Percentiles rank a stretch among this genome's conserved stretches.
phyloP scores from a whole-genome alignment of 2,329 filamentous ascomycete genomes.

The Aspergillus unguis region DNA sequence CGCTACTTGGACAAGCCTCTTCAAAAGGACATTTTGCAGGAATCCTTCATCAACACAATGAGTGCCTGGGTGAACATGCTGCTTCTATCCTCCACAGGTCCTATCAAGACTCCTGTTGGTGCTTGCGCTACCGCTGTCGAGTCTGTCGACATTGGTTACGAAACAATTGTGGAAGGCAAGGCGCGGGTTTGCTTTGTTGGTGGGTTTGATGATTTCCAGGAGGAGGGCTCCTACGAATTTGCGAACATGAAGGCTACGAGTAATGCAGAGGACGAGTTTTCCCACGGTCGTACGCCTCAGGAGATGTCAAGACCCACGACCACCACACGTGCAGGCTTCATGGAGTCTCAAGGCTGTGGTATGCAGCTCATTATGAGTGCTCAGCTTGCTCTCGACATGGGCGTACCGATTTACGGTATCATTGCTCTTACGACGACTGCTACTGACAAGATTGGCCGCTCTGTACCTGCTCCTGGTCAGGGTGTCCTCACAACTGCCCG shows the following conservation, averaged over 20 bases:
- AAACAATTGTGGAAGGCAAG: conserved; percentile 98
- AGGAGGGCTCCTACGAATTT: conserved; percentile 98
- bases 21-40: conserved; percentile 97
- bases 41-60: conserved; percentile 99
- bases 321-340: conserved; percentile 95
- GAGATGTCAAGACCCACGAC: conserved; percentile 99
- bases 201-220: conserved; percentile 98
- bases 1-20: conserved; percentile 94
- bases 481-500: conserved; percentile 95
- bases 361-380: conserved; percentile 99
- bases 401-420: conserved; percentile 94
- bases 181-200: conserved; percentile 95
- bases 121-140: conserved; percentile 97
- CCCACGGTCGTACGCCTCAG: conserved; percentile 86
- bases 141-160: conserved; percentile 95
- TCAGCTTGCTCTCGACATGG: conserved; percentile 94
- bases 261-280: conserved; percentile 95
- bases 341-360: conserved; percentile 99
- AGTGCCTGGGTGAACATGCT: conserved; percentile 99
- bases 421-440: conserved; percentile 91
- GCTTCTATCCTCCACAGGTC: conserved; percentile 90
- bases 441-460: conserved; percentile 98
- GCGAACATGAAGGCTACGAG: conserved; percentile 99
- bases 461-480: conserved; percentile 91
- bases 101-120: conserved; percentile 97